Percentiles rank a stretch among this genome's conserved stretches.
Conservation (phyloP, 2,329 filamentous ascomycete species). For the Penicillium corylophilum region DNA sequence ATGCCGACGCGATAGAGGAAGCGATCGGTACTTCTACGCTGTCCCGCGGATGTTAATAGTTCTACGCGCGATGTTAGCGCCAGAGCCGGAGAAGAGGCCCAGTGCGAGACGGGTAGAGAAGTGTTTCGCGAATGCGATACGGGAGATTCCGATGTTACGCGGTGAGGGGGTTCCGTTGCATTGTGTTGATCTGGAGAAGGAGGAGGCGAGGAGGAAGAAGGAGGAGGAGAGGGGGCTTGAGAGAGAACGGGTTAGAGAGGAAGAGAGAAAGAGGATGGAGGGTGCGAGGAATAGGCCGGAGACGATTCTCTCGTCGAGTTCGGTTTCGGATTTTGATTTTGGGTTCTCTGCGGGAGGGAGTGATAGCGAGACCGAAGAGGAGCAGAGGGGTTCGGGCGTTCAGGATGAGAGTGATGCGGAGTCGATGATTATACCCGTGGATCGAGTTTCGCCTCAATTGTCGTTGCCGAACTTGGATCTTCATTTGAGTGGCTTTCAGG, state of each 20-base stretch:
- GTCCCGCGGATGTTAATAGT: slow-evolving; percentile 41
- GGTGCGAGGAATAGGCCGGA: not conserved
- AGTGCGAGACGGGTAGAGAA: slow-evolving; percentile 33
- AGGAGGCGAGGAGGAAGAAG: not conserved
- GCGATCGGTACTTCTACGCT: slow-evolving; percentile 38
- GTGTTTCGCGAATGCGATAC: slow-evolving; percentile 17
- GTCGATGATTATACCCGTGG: slow-evolving; percentile 6
- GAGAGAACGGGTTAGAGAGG: not conserved
- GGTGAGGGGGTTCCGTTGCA: slow-evolving; percentile 9
- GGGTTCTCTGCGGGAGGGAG: slow-evolving; percentile 18
- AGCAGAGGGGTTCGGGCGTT: slow-evolving; percentile 2
- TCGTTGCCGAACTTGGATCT: slow-evolving; percentile 18
- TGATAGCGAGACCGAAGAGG: slow-evolving; percentile 15
- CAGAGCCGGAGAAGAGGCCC: slow-evolving; percentile 33
- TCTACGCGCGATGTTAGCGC: slow-evolving; percentile 38
- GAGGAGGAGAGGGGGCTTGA: not conserved
- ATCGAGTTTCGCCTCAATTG: slow-evolving; percentile 18
- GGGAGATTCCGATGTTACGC: slow-evolving; percentile 4
- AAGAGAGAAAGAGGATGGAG: not conserved
- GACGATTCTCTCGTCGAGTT: slow-evolving; percentile 4
- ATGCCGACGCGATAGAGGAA: slow-evolving; percentile 23
- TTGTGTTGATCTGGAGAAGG: slow-evolving; percentile 7
- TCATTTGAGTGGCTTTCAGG: slow-evolving; percentile 17
- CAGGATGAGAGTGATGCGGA: not conserved
- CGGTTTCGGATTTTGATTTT: slow-evolving; percentile 24